Percentiles rank a stretch among this genome's conserved stretches.
Conservation (phyloP, 164 flowering plant genomes). For the Sedum album region DNA sequence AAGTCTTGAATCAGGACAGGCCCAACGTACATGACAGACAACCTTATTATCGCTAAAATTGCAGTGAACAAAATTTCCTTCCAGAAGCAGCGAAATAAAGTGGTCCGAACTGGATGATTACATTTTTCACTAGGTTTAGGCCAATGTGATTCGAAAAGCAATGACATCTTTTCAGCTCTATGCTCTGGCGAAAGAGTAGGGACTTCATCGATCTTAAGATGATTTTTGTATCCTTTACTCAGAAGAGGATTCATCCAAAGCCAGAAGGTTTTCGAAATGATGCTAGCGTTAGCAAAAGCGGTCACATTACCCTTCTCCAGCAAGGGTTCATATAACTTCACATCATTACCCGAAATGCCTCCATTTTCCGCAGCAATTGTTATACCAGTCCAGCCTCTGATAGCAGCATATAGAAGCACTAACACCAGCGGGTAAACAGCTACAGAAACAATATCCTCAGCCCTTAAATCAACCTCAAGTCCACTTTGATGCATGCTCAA, state of each 20-base stretch:
- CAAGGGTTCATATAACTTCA: too few relatives aligned
- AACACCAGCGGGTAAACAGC: conserved; percentile 37
- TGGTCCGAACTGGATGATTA: too few relatives aligned
- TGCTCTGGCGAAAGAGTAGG: too few relatives aligned
- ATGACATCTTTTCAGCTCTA: too few relatives aligned
- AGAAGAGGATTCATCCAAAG: too few relatives aligned
- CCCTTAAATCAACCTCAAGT: conserved; percentile 21
- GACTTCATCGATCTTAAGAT: conserved; percentile 58
- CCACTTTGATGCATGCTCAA: conserved; percentile 16
- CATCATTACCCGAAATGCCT: conserved; percentile 18
- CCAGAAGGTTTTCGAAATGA: conserved; percentile 58
- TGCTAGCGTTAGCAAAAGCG: conserved; percentile 57
- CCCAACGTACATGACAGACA: too few relatives aligned
- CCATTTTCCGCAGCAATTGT: conserved; percentile 16
- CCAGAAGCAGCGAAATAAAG: too few relatives aligned
- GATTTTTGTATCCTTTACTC: too few relatives aligned
- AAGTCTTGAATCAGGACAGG: too few relatives aligned
- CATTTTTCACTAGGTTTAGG: conserved; percentile 56
- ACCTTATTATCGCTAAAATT: conserved; percentile 47
- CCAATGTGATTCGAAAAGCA: conserved; percentile 59
- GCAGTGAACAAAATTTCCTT: conserved; percentile 62
- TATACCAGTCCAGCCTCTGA: conserved; percentile 73
- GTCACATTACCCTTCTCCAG: conserved; percentile 33
- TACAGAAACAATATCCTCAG: conserved; percentile 47
- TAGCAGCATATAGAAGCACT: conserved; percentile 36